Base-by-base conservation (phyloP, 2,329 filamentous ascomycete species). In the Raffaelea deltoideospora region DNA sequence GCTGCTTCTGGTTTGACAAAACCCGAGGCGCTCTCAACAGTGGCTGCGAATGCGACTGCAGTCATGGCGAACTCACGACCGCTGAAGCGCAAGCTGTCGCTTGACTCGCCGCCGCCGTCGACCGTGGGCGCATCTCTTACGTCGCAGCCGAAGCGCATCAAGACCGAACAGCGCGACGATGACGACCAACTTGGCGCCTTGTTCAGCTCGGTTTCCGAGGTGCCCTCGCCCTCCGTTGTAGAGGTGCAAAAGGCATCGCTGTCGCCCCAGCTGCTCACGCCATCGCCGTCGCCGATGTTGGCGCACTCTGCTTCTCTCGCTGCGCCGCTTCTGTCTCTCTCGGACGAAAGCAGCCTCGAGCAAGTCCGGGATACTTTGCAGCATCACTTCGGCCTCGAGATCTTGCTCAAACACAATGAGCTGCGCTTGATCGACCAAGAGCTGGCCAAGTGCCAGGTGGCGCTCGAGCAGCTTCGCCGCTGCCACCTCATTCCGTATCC, bases 361-460 rank as follows among this genome's bases (percentile, higher is more conserved):
- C 63, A 61, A 40, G 69, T 79, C 44, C 74, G 74, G 52, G 77
- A 87, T 48, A 69, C 71, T 26, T 80, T 96, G 52, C 79, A 86
- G 52, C 76, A 85, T 43, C 82, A 95, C 58, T 79, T 96, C 56
- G 83, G 86, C 50, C 72, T 90, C 46, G 87, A 95, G 61, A 87
- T 96, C 37, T 63, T 96, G 44, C 63, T 92, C 54, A 96, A 95
- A 65, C 90, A 98, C 58, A 77, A 90, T 50, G 90, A 98, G 62
- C 63, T 96, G 41, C 83, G 87, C 39, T 67, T 94, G 47, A 94
- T 96, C 56, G 85, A 96, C 53, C 86, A 94, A 59, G 90, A 96
- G 61, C 70, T 96, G 45, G 88, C 85, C 45, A 96, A 95, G 63
- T 95, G 87, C 53, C 87, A 96, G 61, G 65, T 87, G 45, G 85